Percentiles rank a stretch among this genome's conserved stretches.
These are phyloP conservation scores for Eucalyptus microcorys DNA, from an alignment of 345 rosid species.

Conservation along the genomic window DNA sequence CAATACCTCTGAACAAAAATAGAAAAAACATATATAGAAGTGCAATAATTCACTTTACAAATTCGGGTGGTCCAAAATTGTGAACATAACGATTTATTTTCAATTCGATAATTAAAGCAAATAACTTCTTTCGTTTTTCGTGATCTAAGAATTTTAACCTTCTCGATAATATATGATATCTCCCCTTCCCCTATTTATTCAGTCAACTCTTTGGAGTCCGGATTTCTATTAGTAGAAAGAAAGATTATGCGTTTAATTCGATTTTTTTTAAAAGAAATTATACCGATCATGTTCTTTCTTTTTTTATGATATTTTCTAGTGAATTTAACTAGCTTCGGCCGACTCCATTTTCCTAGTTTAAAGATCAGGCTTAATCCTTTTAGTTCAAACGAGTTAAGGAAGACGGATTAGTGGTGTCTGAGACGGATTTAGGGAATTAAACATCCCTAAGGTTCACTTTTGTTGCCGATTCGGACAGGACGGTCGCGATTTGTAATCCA, in stretches of 20 bases:
- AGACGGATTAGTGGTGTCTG: not conserved
- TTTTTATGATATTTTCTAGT: not conserved
- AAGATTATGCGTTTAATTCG: not conserved
- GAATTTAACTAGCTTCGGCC: not conserved
- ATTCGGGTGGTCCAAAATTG: not conserved
- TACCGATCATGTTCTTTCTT: not conserved
- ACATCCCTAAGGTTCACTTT: not conserved
- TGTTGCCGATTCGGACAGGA: not conserved
- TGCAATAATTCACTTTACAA: not conserved
- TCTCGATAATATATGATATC: not conserved
- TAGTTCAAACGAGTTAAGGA: not conserved
- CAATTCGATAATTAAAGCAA: not conserved
- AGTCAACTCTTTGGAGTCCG: accelerated
- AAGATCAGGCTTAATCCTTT: not conserved
- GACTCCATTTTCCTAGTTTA: not conserved
- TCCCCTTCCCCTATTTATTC: accelerated
- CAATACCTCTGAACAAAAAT: not conserved
- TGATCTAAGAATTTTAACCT: accelerated
- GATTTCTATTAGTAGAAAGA: not conserved
- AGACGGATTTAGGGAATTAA: not conserved
- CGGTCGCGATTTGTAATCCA: not conserved
- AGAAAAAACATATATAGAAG: not conserved
- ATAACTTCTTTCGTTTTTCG: not conserved
- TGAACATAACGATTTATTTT: not conserved
- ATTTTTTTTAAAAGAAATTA: not conserved